These are phyloP conservation scores for Leccinum fallax DNA, from an alignment of 1,284 basidiomycete genomes.

Conservation along the genomic window DNA sequence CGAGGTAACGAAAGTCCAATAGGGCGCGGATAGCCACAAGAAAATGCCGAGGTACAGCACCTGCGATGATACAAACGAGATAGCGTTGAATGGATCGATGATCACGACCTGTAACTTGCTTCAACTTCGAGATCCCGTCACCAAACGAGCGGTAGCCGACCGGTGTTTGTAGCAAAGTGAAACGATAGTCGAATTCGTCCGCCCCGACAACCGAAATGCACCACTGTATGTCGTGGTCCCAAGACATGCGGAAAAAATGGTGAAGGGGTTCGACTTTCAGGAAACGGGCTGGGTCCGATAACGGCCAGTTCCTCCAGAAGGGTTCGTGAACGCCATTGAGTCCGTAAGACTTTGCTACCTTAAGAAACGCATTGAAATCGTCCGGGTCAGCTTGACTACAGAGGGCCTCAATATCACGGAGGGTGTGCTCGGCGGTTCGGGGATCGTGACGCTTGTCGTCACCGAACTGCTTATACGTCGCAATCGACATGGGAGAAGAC, in stretches of 20 bases:
- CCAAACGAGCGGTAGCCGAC: not conserved
- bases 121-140: not conserved
- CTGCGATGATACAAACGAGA: not conserved
- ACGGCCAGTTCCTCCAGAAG: constrained; percentile 1
- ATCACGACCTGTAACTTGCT: not conserved
- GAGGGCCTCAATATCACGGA: not conserved
- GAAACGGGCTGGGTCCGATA: not conserved
- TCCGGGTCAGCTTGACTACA: not conserved
- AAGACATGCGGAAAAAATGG: not conserved
- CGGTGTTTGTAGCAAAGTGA: not conserved
- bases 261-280: not conserved
- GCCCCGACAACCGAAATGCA: not conserved
- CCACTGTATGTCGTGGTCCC: constrained; percentile 3
- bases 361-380: not conserved
- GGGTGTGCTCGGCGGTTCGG: not conserved
- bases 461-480: not conserved
- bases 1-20: not conserved
- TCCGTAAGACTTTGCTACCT: not conserved
- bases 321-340: not conserved
- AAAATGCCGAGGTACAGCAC: not conserved
- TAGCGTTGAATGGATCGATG: not conserved
- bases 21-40: too few relatives aligned
- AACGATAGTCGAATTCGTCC: not conserved
- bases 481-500: not conserved
- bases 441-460: not conserved